A percentile compares a stretch with the other conserved stretches of the same genome.
Evolutionary conservation across 139 green algal genomes (phyloP).

Genomic region (Tetraselmis striata): DNA sequence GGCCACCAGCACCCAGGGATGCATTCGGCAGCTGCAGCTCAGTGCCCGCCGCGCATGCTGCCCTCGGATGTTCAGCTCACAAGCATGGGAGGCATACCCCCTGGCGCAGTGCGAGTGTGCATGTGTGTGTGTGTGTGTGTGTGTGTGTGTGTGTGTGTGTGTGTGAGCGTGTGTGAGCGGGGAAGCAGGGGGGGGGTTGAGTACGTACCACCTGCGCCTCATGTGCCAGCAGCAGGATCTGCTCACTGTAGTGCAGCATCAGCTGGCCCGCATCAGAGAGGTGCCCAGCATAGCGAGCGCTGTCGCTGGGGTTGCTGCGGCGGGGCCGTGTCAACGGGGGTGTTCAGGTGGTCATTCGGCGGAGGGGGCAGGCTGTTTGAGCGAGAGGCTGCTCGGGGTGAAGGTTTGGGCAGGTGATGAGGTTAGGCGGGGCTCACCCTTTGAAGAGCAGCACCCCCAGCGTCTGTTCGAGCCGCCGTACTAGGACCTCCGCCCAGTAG

Average conservation of each 20-base stretch:
- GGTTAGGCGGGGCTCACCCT: neutral
- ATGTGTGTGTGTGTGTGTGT: neutral
- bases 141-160: neutral
- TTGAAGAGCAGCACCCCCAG: neutral
- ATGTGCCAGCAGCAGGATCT: neutral
- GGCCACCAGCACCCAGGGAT: too few species aligned
- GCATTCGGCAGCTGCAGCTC: too few species aligned
- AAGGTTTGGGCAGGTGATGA: too few species aligned
- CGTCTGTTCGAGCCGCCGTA: neutral
- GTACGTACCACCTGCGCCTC: neutral
- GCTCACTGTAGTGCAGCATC: neutral
- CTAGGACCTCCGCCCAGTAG: neutral
- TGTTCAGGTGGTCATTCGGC: too few species aligned
- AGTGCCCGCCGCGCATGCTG: too few species aligned
- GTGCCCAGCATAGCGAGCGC: neutral
- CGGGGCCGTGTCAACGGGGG: too few species aligned
- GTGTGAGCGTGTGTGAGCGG: neutral
- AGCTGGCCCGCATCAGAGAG: neutral
- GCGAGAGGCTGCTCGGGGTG: too few species aligned
- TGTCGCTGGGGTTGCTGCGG: neutral
- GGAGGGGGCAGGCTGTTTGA: too few species aligned
- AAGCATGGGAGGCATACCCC: too few species aligned
- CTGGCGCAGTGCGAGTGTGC: too few species aligned
- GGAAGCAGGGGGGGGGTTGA: neutral
- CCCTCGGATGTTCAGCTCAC: too few species aligned